These are phyloP conservation scores for Cercospora citrullina DNA, from an alignment of 2,329 filamentous ascomycete genomes.

Conservation along the genomic window DNA sequence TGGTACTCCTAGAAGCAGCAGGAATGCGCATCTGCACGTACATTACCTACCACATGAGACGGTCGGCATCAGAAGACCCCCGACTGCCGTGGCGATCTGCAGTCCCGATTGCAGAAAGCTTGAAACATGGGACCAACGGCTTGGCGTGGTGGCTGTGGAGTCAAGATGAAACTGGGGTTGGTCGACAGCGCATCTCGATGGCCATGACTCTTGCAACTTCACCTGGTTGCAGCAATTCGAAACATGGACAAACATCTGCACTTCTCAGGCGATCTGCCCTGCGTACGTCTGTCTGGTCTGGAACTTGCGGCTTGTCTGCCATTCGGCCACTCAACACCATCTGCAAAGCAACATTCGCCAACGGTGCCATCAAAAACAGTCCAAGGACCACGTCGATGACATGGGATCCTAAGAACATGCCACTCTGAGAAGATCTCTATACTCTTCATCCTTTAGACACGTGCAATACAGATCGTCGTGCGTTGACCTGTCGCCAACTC, in stretches of 20 bases:
- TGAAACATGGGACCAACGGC: constrained; percentile 1
- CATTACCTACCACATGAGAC: background rate
- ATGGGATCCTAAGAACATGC: background rate
- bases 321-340: background rate
- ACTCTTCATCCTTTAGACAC: background rate
- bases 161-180: constrained; percentile 4
- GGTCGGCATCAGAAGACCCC: background rate
- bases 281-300: background rate
- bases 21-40: background rate
- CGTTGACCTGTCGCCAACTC: background rate
- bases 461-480: background rate
- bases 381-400: background rate
- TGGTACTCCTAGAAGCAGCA: background rate
- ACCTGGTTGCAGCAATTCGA: constrained; percentile 8
- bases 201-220: constrained; percentile 14
- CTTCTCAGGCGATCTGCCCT: background rate
- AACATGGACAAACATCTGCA: background rate
- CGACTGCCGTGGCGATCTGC: constrained; percentile 5
- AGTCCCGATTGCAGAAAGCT: background rate
- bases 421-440: background rate
- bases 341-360: background rate
- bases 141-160: background rate
- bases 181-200: constrained; percentile 1
- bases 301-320: background rate
- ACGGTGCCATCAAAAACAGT: background rate